phyloP scores from a whole-genome alignment of 495 filamentous ascomycete genomes.

The Trichoderma reesei region DNA sequence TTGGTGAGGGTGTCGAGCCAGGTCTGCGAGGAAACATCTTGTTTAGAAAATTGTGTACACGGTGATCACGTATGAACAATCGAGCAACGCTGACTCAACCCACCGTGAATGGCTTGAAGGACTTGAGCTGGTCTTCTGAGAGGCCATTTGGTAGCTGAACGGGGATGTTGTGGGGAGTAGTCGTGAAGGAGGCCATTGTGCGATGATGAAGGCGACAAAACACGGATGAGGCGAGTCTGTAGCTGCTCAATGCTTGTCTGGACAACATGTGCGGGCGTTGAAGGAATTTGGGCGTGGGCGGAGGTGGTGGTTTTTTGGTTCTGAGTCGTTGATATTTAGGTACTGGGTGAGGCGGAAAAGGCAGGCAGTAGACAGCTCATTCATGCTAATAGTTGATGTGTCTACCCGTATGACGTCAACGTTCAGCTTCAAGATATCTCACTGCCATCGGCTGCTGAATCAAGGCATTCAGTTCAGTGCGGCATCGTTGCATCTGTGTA shows the following conservation, averaged over 20 bases:
- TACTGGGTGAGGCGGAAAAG: too few species aligned
- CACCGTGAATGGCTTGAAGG: slow-evolving; percentile 60
- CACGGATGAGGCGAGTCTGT: background rate
- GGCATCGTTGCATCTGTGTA: too few species aligned
- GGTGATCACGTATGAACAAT: background rate
- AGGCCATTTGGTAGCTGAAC: slow-evolving; percentile 52
- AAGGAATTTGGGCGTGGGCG: background rate
- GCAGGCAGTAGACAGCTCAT: too few species aligned
- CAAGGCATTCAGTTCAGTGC: too few species aligned
- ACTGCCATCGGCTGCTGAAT: too few species aligned
- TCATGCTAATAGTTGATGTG: too few species aligned
- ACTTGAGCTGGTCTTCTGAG: slow-evolving; percentile 50
- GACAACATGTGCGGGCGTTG: background rate
- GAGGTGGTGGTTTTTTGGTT: too few species aligned
- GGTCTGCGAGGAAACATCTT: slow-evolving; percentile 22
- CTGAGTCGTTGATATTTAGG: too few species aligned
- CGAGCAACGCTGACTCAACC: slow-evolving; percentile 5
- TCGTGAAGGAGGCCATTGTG: slow-evolving; percentile 15
- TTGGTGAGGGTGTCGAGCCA: slow-evolving; percentile 62
- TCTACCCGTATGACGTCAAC: too few species aligned
- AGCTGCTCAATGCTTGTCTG: background rate
- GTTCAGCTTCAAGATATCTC: too few species aligned
- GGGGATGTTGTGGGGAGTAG: slow-evolving; percentile 25
- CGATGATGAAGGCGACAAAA: background rate
- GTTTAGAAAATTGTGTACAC: background rate